These are phyloP conservation scores for Solanum medicagineum DNA, from an alignment of 257 asterid species.

Conservation along the genomic window DNA sequence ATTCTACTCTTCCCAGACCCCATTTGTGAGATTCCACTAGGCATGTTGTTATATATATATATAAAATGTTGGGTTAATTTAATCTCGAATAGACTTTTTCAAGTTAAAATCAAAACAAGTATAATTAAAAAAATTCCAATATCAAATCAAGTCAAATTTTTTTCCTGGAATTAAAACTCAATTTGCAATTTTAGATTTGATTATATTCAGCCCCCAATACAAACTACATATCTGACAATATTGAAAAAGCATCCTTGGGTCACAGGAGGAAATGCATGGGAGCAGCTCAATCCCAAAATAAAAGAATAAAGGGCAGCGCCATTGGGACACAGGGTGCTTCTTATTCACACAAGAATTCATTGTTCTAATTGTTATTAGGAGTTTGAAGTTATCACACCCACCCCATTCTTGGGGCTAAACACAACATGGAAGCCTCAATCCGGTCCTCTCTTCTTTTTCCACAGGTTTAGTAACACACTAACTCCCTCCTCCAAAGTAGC, in stretches of 20 bases:
- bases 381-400: background rate
- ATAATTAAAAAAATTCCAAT: too few relatives aligned
- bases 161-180: too few relatives aligned
- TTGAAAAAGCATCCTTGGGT: background rate
- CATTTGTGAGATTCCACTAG: too few relatives aligned
- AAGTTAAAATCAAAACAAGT: too few relatives aligned
- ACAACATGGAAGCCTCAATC: background rate
- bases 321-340: background rate
- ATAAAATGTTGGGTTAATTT: too few relatives aligned
- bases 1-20: too few relatives aligned
- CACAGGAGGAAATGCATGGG: background rate
- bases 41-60: too few relatives aligned
- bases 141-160: too few relatives aligned
- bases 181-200: too few relatives aligned
- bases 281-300: background rate
- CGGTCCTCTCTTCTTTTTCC: constrained; percentile 30
- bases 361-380: background rate
- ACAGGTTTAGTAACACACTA: constrained; percentile 35
- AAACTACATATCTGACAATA: too few relatives aligned
- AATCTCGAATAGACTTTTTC: too few relatives aligned
- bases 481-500: constrained; percentile 74
- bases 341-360: background rate
- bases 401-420: background rate
- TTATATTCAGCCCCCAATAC: too few relatives aligned
- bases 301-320: background rate